phyloP scores from a whole-genome alignment of 495 filamentous ascomycete species.

The Penicillium cataractarum region DNA sequence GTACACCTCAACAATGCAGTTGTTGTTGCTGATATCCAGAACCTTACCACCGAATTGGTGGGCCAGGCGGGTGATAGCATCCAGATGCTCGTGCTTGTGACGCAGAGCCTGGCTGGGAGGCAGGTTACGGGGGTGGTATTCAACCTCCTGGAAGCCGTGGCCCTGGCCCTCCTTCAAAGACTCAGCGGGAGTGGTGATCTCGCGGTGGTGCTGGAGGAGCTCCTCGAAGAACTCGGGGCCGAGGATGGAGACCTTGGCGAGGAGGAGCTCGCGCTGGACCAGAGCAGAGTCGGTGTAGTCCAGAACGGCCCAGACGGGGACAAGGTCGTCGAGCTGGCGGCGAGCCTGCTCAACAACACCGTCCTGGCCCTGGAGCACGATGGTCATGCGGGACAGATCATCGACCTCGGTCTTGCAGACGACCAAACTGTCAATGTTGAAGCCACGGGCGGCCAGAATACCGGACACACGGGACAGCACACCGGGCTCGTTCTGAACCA shows the following conservation, averaged over 20 bases:
- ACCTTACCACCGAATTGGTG: slow-evolving; percentile 99
- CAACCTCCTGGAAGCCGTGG: slow-evolving; percentile 37
- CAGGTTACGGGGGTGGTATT: slow-evolving; percentile 84
- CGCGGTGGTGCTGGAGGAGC: slow-evolving; percentile 88
- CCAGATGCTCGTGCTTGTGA: slow-evolving; percentile 96
- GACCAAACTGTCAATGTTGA: slow-evolving; percentile 98
- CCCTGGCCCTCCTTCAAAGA: slow-evolving; percentile 33
- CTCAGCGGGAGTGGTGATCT: slow-evolving; percentile 59
- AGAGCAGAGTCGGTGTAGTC: slow-evolving; percentile 92
- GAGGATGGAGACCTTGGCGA: slow-evolving; percentile 95
- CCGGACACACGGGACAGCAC: slow-evolving; percentile 95
- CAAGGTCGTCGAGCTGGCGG: slow-evolving; percentile 91
- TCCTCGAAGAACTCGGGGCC: slow-evolving; percentile 98
- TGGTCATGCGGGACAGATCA: slow-evolving; percentile 97
- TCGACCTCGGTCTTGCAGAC: slow-evolving; percentile 99
- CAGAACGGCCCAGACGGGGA: slow-evolving; percentile 96
- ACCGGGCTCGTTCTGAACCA: slow-evolving; percentile 98
- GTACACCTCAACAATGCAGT: slow-evolving; percentile 97
- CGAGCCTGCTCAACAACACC: slow-evolving; percentile 97
- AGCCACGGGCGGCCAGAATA: slow-evolving; percentile 92
- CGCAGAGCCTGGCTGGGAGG: slow-evolving; percentile 84
- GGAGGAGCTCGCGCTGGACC: slow-evolving; percentile 92
- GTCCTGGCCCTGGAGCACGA: slow-evolving; percentile 93
- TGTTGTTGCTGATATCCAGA: slow-evolving; percentile 94
- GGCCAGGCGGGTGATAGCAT: slow-evolving; percentile 89